Base-by-base conservation (phyloP, 305 asterid species). In the Fraxinus xanthoxyloides region DNA sequence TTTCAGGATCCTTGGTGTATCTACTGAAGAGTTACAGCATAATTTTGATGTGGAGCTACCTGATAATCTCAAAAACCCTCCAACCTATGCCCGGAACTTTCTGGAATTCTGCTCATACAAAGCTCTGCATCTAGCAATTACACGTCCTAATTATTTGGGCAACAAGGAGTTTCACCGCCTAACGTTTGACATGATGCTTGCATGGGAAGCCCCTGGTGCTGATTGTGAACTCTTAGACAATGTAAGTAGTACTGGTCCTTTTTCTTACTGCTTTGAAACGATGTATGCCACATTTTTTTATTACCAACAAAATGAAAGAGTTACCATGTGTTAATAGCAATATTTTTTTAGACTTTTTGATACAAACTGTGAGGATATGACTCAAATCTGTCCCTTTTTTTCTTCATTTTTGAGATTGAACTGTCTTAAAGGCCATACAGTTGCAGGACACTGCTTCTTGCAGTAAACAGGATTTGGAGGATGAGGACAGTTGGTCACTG, bases 151-250 rank as follows among this genome's bases (percentile, higher is more conserved):
- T 87, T 95, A 92, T 84, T 80, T 95, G 85, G 88, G 87, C 28
- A 89, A 91, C 84, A 91, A 87, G 85, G 94, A 92, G 69, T 95
- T 95, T 85, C 91, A 93, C 59, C 90, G 90, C 69, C 90, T 93
- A 82, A 90, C 90, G 83, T 95, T 92, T 86, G 98, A 95, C 86
- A 95, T 95, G 97, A 95, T 95, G 98, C 88, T 93, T 76, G 98
- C 98, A 61, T 95, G 98, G 98, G 98, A 95, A 88, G 89, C 79
- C 79, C 95, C 98, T 77, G 91, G 88, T 77, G 87, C 80, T 74
- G 92, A 88, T 67, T 87, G 81, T 82, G 87, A 85, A 77, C 84
- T 78, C 72, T 82, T 84, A 31, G 88, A 89, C 84, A 76, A 78
- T 26, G 97, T 95, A 85, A 83, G 92, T 77, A 81, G 73, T 75